A percentile compares a stretch with the other conserved stretches of the same genome.
Conservation (phyloP, 2,329 filamentous ascomycete genomes). For the Tolypocladium nubicola region DNA sequence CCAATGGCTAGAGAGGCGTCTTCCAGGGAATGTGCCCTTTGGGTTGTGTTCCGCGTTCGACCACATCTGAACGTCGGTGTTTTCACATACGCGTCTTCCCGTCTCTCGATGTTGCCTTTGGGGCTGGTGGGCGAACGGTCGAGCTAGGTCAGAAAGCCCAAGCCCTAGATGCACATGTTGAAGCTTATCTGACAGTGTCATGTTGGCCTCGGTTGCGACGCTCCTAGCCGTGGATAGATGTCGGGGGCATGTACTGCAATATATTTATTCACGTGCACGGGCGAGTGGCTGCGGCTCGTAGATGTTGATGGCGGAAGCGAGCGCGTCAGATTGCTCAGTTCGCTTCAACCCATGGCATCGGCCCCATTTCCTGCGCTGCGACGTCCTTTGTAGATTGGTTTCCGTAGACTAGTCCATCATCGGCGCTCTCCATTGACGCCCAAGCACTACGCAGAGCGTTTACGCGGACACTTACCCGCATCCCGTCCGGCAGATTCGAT, state of each 20-base stretch:
- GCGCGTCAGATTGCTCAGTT: not conserved
- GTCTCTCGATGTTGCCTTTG: not conserved
- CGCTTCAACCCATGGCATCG: slow-evolving; percentile 1
- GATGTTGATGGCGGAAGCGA: not conserved
- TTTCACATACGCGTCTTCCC: not conserved
- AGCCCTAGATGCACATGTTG: not conserved
- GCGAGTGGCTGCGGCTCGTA: not conserved
- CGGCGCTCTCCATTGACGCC: slow-evolving; percentile 2
- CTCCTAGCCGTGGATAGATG: not conserved
- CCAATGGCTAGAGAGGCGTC: not conserved
- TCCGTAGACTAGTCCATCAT: slow-evolving; percentile 1
- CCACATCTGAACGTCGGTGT: not conserved
- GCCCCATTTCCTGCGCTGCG: not conserved
- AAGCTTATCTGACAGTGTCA: not conserved
- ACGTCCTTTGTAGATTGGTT: not conserved
- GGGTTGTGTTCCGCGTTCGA: not conserved
- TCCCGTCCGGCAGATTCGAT: slow-evolving; percentile 8
- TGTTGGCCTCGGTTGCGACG: not conserved
- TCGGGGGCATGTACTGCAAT: not conserved
- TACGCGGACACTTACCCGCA: slow-evolving; percentile 12
- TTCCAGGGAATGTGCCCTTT: not conserved
- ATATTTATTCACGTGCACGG: not conserved
- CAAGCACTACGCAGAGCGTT: slow-evolving; percentile 16
- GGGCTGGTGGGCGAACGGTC: not conserved
- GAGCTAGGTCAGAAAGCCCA: too few species aligned